Evolutionary conservation across 2,329 filamentous ascomycete species (phyloP).

Genomic region (Botrytis paeoniae): DNA sequence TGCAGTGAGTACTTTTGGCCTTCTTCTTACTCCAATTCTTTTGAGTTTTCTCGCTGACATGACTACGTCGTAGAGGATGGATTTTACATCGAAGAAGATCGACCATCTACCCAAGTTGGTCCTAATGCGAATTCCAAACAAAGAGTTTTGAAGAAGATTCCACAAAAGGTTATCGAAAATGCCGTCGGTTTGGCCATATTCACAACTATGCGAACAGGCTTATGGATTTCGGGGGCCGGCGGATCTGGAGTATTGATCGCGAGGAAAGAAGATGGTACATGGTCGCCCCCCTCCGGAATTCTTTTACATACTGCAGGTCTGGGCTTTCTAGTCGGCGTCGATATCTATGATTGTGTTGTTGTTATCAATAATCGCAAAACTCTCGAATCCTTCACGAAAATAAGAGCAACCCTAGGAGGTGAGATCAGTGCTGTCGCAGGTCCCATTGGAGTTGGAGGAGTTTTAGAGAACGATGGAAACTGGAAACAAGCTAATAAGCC

Average conservation of each 20-base stretch:
- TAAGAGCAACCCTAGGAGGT: constrained; percentile 75
- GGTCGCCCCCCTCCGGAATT: constrained; percentile 89
- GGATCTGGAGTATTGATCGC: constrained; percentile 86
- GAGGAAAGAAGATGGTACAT: constrained; percentile 76
- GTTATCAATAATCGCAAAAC: constrained; percentile 86
- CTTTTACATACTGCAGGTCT: constrained; percentile 85
- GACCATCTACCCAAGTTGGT: constrained; percentile 30
- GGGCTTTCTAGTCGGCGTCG: constrained; percentile 85
- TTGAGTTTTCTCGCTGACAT: not conserved
- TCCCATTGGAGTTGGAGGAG: constrained; percentile 59
- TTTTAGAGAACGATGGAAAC: constrained; percentile 36
- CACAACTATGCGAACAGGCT: constrained; percentile 89
- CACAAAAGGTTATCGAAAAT: constrained; percentile 78
- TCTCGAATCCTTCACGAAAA: constrained; percentile 75
- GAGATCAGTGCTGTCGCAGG: constrained; percentile 76
- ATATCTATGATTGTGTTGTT: constrained; percentile 93
- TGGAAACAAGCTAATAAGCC: constrained; percentile 60
- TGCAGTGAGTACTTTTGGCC: constrained; percentile 60
- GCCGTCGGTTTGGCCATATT: constrained; percentile 91
- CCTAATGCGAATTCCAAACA: constrained; percentile 49
- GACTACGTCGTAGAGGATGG: constrained; percentile 53
- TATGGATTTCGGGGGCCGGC: constrained; percentile 88
- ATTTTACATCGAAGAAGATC: constrained; percentile 58
- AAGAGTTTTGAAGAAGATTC: constrained; percentile 74
- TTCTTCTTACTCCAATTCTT: constrained; percentile 12